A percentile compares a stretch with the other conserved stretches of the same genome.
Evolutionary conservation across 1,284 basidiomycete genomes (phyloP).

Genomic region (Naganishia cerealis): DNA sequence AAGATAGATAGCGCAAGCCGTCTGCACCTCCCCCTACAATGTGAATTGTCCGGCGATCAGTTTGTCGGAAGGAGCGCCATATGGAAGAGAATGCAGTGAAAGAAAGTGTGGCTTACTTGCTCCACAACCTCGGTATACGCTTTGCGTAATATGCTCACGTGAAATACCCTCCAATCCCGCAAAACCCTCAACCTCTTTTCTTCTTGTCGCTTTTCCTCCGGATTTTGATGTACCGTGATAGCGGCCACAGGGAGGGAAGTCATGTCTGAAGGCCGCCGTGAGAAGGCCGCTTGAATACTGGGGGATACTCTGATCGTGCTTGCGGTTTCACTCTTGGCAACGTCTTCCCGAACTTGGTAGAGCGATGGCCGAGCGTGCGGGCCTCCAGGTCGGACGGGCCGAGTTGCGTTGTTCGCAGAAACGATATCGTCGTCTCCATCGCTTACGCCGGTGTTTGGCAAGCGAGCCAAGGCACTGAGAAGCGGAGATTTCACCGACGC

Average conservation of each 20-base stretch:
- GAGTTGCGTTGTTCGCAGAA: neutral
- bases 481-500: constrained; percentile 12
- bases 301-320: constrained; percentile 19
- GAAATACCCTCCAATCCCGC: constrained; percentile 22
- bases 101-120: constrained; percentile 12
- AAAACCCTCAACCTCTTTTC: constrained; percentile 13
- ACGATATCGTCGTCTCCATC: constrained; percentile 11
- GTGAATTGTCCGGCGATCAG: neutral
- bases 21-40: constrained; percentile 30
- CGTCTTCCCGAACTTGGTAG: constrained; percentile 11
- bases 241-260: constrained; percentile 13
- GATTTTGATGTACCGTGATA: constrained; percentile 7
- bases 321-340: constrained; percentile 18
- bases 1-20: constrained; percentile 29
- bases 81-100: neutral
- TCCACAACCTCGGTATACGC: constrained; percentile 10
- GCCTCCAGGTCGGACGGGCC: constrained; percentile 4
- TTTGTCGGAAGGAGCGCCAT: neutral
- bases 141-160: constrained; percentile 20
- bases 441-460: constrained; percentile 2
- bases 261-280: constrained; percentile 22
- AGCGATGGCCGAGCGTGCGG: constrained; percentile 3
- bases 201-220: constrained; percentile 15
- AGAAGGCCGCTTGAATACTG: constrained; percentile 7
- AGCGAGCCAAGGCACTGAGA: constrained; percentile 1